These are phyloP conservation scores for Phialophora verrucosa DNA, from an alignment of 2,329 filamentous ascomycete species.

Conservation along the genomic window DNA sequence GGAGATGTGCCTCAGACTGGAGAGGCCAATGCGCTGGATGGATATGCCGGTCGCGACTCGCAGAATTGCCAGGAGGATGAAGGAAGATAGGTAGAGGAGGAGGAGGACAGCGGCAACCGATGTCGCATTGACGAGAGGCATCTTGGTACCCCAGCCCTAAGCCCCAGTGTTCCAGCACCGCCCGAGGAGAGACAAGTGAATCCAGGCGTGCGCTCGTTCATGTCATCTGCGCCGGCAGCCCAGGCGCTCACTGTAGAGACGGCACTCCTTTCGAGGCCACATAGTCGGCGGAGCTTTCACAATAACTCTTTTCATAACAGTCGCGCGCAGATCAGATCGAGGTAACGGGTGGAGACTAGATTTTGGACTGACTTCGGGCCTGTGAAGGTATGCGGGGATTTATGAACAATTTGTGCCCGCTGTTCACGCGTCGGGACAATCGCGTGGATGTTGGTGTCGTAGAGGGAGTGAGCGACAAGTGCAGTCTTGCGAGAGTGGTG, in stretches of 20 bases:
- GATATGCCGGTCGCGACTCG: slow-evolving; percentile 93
- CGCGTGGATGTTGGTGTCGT: not conserved
- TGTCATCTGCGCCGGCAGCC: slow-evolving; percentile 18
- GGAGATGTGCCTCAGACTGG: slow-evolving; percentile 86
- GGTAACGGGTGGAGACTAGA: not conserved
- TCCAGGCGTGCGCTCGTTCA: slow-evolving; percentile 5
- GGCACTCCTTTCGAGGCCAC: slow-evolving; percentile 15
- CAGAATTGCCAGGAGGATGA: slow-evolving; percentile 89
- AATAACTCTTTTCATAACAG: slow-evolving; percentile 16
- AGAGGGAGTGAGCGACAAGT: not conserved
- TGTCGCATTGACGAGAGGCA: slow-evolving; percentile 65
- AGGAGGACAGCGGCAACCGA: slow-evolving; percentile 88
- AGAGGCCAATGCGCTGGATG: slow-evolving; percentile 92
- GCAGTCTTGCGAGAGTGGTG: slow-evolving; percentile 8
- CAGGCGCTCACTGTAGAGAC: slow-evolving; percentile 10
- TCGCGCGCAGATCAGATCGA: not conserved
- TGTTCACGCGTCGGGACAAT: not conserved
- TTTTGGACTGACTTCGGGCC: not conserved
- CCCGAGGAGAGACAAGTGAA: slow-evolving; percentile 4
- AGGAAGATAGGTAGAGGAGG: slow-evolving; percentile 86
- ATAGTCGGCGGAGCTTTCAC: slow-evolving; percentile 15
- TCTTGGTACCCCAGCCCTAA: slow-evolving; percentile 36
- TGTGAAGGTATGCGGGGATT: slow-evolving; percentile 1
- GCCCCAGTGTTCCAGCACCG: slow-evolving; percentile 7
- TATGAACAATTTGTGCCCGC: slow-evolving; percentile 1